These are phyloP conservation scores for Ochetophila trinervis DNA, from an alignment of 306 rosid genomes.

Conservation along the genomic window DNA sequence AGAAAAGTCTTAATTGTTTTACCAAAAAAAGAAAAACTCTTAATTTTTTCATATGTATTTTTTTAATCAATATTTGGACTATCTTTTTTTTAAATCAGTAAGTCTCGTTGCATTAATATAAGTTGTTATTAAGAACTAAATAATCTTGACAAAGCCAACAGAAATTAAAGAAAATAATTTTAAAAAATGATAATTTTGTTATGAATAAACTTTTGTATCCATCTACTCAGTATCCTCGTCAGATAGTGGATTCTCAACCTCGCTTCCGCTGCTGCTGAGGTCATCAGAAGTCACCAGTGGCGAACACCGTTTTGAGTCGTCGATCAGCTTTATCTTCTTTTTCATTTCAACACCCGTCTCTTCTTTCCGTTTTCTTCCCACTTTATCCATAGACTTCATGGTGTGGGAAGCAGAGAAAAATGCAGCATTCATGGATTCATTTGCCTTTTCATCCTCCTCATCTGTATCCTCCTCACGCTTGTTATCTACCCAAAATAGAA, in stretches of 20 bases:
- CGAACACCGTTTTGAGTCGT: slow-evolving; percentile 37
- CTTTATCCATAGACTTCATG: slow-evolving; percentile 35
- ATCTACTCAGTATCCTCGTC: slow-evolving; percentile 43
- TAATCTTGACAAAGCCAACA: no score
- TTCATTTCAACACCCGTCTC: slow-evolving; percentile 33
- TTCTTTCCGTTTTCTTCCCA: slow-evolving; percentile 44
- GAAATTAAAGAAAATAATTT: no score
- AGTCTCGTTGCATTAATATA: no score
- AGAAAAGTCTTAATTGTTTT: no score
- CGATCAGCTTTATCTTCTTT: slow-evolving; percentile 42
- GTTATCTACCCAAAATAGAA: slow-evolving; percentile 55
- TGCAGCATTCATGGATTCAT: slow-evolving; percentile 40
- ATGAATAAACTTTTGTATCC: not conserved
- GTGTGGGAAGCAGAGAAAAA: slow-evolving; percentile 53
- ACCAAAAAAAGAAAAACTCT: no score
- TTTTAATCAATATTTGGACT: no score
- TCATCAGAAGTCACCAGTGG: slow-evolving; percentile 31
- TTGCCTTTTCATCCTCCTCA: slow-evolving; percentile 32
- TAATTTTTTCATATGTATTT: no score
- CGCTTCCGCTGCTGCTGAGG: slow-evolving; percentile 43
- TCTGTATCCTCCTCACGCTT: slow-evolving; percentile 30
- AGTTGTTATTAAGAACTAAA: no score
- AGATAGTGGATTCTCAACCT: slow-evolving; percentile 55
- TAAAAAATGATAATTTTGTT: no score
- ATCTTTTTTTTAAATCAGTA: no score